Evolutionary conservation across 495 filamentous ascomycete species (phyloP).

Genomic region (Lepraria neglecta): DNA sequence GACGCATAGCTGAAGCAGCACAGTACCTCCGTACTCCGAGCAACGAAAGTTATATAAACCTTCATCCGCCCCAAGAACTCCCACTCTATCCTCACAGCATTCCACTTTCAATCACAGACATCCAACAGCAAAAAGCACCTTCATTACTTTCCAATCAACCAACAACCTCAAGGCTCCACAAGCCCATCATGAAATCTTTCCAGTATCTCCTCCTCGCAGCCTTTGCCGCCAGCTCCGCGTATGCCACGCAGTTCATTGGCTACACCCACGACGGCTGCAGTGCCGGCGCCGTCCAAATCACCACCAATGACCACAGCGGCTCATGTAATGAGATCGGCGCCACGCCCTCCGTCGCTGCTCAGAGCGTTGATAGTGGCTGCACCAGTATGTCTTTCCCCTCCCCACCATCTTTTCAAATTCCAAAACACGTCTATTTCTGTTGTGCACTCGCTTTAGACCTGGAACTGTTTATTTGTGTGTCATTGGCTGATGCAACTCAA

Average conservation of each 20-base stretch:
- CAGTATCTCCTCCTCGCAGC: no score
- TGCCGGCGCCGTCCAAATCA: background rate
- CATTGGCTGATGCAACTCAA: background rate
- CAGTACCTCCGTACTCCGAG: no score
- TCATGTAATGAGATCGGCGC: background rate
- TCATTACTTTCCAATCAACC: no score
- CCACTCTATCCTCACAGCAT: no score
- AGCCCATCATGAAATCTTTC: no score
- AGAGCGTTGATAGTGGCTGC: background rate
- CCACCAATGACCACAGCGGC: background rate
- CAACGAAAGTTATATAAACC: no score
- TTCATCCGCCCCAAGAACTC: no score
- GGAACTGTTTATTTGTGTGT: background rate
- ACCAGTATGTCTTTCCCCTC: background rate
- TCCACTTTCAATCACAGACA: no score
- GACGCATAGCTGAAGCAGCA: no score
- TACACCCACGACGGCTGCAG: background rate
- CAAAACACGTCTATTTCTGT: background rate
- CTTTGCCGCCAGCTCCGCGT: background rate
- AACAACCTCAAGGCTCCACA: no score
- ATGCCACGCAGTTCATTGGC: background rate
- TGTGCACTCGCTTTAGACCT: background rate
- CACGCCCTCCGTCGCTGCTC: background rate
- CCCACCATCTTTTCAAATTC: background rate
- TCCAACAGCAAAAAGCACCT: no score